Conservation (phyloP, 2,329 filamentous ascomycete species). For the Exutisphaerella laricina region DNA sequence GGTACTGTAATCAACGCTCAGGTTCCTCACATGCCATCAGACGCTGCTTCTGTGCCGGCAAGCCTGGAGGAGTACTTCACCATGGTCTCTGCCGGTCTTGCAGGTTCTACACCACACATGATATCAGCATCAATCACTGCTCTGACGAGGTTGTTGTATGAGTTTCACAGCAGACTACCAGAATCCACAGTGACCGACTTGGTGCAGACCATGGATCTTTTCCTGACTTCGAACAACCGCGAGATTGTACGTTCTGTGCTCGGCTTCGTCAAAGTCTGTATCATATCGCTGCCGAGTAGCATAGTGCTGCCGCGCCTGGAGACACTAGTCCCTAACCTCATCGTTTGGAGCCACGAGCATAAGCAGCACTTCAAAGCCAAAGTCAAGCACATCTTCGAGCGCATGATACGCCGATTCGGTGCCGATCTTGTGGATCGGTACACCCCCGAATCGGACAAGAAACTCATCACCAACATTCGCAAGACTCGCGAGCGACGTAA, state of each 20-base stretch:
- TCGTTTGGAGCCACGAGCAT: conserved; percentile 97
- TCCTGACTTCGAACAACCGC: conserved; percentile 91
- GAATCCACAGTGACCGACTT: conserved; percentile 70
- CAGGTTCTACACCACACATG: conserved; percentile 91
- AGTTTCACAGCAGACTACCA: conserved; percentile 70
- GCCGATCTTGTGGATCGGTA: conserved; percentile 71
- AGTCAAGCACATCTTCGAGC: conserved; percentile 95
- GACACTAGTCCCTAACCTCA: conserved; percentile 78
- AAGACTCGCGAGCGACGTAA: conserved; percentile 90
- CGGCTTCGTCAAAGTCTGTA: conserved; percentile 93
- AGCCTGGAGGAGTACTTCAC: conserved; percentile 94
- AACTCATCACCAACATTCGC: conserved; percentile 87
- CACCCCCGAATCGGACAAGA: conserved; percentile 80
- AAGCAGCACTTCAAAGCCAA: conserved; percentile 96
- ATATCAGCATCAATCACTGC: conserved; percentile 96
- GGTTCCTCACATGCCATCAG: conserved; percentile 74
- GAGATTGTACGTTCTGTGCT: conserved; percentile 94
- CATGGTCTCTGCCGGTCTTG: conserved; percentile 94
- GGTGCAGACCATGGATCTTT: conserved; percentile 91
- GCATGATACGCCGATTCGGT: conserved; percentile 87
- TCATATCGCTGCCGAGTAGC: conserved; percentile 75
- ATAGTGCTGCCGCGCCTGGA: conserved; percentile 72
- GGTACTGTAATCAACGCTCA: conserved; percentile 77
- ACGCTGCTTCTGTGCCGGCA: conserved; percentile 70
- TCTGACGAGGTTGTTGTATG: conserved; percentile 84